Evolutionary conservation across 768 basidiomycete species (phyloP).

Genomic region (Russula olivacea): DNA sequence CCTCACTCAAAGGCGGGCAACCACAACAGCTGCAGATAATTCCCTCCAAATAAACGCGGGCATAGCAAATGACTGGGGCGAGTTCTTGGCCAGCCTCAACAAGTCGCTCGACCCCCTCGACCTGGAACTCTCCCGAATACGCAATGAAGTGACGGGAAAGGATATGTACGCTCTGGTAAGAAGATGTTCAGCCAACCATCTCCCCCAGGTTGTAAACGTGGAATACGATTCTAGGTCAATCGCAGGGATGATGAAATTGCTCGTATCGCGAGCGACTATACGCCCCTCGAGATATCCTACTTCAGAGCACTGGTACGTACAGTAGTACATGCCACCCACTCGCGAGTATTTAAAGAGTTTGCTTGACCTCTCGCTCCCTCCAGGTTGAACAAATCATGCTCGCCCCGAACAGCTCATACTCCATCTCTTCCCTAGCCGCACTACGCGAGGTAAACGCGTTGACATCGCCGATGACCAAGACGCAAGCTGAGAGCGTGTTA

Average conservation of each 20-base stretch:
- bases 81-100: conserved; percentile 57
- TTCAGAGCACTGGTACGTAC: conserved; percentile 68
- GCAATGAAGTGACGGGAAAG: conserved; percentile 59
- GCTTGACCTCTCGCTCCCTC: conserved; percentile 7
- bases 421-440: conserved; percentile 70
- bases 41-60: conserved; percentile 43
- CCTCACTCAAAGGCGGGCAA: conserved; percentile 1
- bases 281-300: conserved; percentile 69
- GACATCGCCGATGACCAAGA: conserved; percentile 57
- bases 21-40: conserved; percentile 45
- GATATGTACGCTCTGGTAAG: conserved; percentile 67
- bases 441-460: conserved; percentile 61
- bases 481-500: conserved; percentile 66
- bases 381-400: conserved; percentile 87
- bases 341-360: no score
- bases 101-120: conserved; percentile 58
- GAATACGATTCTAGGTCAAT: conserved; percentile 55
- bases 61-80: conserved; percentile 48
- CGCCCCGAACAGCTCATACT: conserved; percentile 67
- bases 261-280: conserved; percentile 80
- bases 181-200: conserved; percentile 1
- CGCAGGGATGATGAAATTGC: conserved; percentile 74
- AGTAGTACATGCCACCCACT: not conserved
- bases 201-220: not conserved
- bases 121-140: conserved; percentile 59